These are phyloP conservation scores for Candida incommunis DNA, from an alignment of 805 yeast genomes.

Conservation along the genomic window DNA sequence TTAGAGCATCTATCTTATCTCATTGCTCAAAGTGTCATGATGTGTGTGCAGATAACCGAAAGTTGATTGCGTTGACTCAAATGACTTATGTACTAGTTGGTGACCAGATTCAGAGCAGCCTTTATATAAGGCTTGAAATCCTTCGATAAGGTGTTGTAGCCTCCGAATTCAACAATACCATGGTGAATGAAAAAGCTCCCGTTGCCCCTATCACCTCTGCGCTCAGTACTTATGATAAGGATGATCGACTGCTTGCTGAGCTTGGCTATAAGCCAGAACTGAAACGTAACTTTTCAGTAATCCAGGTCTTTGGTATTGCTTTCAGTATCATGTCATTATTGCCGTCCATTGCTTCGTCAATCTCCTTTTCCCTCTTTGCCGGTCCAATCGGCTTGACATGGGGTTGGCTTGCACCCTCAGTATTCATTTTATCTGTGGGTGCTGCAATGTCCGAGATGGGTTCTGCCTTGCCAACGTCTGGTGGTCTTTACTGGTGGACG, in stretches of 20 bases:
- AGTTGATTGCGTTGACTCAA: too few relatives aligned
- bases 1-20: too few relatives aligned
- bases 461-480: conserved; percentile 59
- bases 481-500: conserved; percentile 62
- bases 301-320: conserved; percentile 58
- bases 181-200: neutral
- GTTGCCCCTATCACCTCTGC: neutral
- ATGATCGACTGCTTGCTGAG: conserved; percentile 24
- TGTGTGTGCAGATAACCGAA: too few relatives aligned
- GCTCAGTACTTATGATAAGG: conserved; percentile 9
- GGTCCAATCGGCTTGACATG: conserved; percentile 57
- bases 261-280: conserved; percentile 63
- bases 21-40: too few relatives aligned
- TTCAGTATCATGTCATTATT: conserved; percentile 60
- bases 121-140: too few relatives aligned
- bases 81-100: too few relatives aligned
- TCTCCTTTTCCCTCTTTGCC: conserved; percentile 38
- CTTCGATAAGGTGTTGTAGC: too few relatives aligned
- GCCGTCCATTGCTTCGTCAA: conserved; percentile 40
- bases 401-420: conserved; percentile 57
- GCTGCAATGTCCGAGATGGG: conserved; percentile 52
- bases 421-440: conserved; percentile 43
- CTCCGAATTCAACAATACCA: neutral
- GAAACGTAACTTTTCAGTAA: conserved; percentile 41
- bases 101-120: too few relatives aligned